Base-by-base conservation (phyloP, 768 basidiomycete species). In the Hydnomerulius pinastri region DNA sequence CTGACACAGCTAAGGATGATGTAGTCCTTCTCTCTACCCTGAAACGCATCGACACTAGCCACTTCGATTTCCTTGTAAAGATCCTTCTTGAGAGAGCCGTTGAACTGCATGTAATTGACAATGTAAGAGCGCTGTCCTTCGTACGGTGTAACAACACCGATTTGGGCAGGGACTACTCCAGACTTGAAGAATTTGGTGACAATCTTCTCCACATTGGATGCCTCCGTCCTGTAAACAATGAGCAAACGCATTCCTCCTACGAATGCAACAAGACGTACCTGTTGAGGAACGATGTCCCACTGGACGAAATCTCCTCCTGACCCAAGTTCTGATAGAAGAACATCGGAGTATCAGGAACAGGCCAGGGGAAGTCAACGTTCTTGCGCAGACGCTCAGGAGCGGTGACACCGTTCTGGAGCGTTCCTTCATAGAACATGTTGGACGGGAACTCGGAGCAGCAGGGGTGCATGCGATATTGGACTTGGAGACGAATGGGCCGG, bases 171-270 rank as follows among this genome's bases (percentile, higher is more conserved):
- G 30, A 96, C 79, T 24, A 99, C 97, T 30, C 97, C 97, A 0
- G 96, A 92, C 71, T 97, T 97, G 90, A 99, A 99, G 77, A 98
- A 98, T 67, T 98, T 97, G 48, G 97, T 99, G 35, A 98, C 96
- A 57, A 99, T 99, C 81, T 98, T 99, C 73, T 99, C 97, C 25
- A 98, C 97, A 59, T 99, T 98, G 18, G 93, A 94, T 2, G 97
- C 94, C 68, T 99, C 97, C 28, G 97, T 99, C 67, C 96, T 92
- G 68, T 12, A 39, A 29, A 25, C 24, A 39, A 38, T 51, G 7
- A n/a, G 55, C 45, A 30, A 56, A 38, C 15, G 11, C 20, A 59
- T 45, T 23, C 20, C 29, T 37, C 17, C 8, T 29, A 38, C 11
- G 3, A 17, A 28, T 21, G 28, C 17, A 45, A 24, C 47, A 47